Evolutionary conservation across 2,329 filamentous ascomycete genomes (phyloP), one percentile per base, ranked within the genome.

Genomic region (Elsinoe ampelina): DNA sequence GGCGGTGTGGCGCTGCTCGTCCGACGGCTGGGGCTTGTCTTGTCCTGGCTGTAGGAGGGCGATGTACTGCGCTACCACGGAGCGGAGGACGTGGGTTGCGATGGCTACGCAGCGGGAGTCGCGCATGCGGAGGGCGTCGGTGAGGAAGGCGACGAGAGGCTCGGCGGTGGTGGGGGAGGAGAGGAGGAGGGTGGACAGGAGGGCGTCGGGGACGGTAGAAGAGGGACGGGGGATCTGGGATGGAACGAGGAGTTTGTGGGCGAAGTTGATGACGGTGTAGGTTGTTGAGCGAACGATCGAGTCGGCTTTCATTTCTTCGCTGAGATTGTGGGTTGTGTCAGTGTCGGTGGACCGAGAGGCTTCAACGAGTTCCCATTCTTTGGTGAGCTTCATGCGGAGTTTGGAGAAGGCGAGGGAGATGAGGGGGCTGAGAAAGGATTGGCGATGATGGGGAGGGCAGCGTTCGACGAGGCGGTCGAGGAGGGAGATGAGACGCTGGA

Each of bases 251-350:
- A 97, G 84, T 63, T 89, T 87, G 6, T 89, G 89, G 61, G 96
- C 86, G 79, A 97, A 89, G 64, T 93, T 85, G 30, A 96, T 89
- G 1, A 91, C 89, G 2, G 89, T 89, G 70, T 95, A 93, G 0
- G 92, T 96, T 51, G 97, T 79, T 68, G 96, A 90, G 17, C 93
- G 83, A 45, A 98, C 75, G 30, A 98, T 95, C 66, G 92, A 97
- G 70, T 98, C 93, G 5, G 89, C 85, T 72, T 96, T 95, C 93
- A 98, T 98, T 73, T 98, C 93, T 63, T 96, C 90, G 1, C 87
- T 88, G 55, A 98, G 74, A 56, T 76, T 73, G 59, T 88, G 87
- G 5, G 50, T 13, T 13, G n/a, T 15, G 26, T 56, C 42, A 3
- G n/a, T 22, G 57, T 84, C 84, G 1, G 84, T 80, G 41, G 80